A percentile compares a stretch with the other conserved stretches of the same genome.
phyloP scores from a whole-genome alignment of 2,329 filamentous ascomycete species.

The Sporothrix brasiliensis region DNA sequence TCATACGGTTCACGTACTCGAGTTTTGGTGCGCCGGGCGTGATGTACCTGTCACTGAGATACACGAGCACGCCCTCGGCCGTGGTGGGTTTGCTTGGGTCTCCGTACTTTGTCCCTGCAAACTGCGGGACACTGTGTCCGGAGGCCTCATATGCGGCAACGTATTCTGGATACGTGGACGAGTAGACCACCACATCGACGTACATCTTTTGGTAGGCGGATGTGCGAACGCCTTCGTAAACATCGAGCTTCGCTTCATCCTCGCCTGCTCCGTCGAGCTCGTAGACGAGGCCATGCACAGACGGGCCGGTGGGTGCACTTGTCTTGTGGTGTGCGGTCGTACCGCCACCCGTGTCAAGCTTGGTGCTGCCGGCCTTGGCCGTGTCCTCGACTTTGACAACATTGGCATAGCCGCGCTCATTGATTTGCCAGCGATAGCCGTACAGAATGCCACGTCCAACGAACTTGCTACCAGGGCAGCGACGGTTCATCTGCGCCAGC shows the following conservation, averaged over 20 bases:
- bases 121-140: no score
- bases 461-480: constrained; percentile 49
- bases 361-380: neutral
- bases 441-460: constrained; percentile 47
- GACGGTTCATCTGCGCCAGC: constrained; percentile 49
- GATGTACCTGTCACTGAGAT: constrained; percentile 44
- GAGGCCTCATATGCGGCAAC: no score
- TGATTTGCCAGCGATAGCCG: constrained; percentile 52
- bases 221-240: constrained; percentile 48
- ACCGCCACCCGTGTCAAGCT: neutral
- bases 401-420: constrained; percentile 53
- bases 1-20: constrained; percentile 49
- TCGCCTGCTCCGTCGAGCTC: constrained; percentile 41
- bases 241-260: constrained; percentile 48
- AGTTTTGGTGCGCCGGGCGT: constrained; percentile 45
- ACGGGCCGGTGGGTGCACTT: neutral
- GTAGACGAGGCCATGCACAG: constrained; percentile 49
- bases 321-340: neutral
- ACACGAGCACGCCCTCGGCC: constrained; percentile 46
- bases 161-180: neutral
- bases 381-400: constrained; percentile 40
- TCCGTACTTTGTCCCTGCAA: no score
- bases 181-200: constrained; percentile 34
- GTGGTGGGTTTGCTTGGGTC: constrained; percentile 30
- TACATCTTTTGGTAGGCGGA: constrained; percentile 45